These are phyloP conservation scores for Sherardia arvensis DNA, from an alignment of 257 asterid genomes.

Conservation along the genomic window DNA sequence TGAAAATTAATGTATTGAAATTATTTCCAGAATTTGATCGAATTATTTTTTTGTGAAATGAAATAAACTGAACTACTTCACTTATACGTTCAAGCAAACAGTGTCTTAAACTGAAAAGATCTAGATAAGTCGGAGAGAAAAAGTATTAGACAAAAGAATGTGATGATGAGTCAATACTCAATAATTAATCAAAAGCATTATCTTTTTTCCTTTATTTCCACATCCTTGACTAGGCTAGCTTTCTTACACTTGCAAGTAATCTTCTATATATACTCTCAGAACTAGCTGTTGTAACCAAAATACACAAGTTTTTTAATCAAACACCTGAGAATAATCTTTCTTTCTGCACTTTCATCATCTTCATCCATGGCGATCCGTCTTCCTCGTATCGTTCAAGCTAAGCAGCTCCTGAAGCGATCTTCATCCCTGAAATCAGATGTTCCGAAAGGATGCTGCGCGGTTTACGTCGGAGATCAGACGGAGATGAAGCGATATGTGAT, in stretches of 20 bases:
- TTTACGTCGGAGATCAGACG: conserved; percentile 21
- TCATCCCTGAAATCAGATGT: background rate
- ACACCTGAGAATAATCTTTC: background rate
- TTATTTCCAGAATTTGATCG: too few relatives aligned
- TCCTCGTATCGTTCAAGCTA: conserved; percentile 13
- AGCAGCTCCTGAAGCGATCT: conserved; percentile 16
- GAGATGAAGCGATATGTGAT: conserved; percentile 34
- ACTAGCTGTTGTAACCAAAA: background rate
- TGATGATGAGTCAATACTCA: background rate
- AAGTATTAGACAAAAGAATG: background rate
- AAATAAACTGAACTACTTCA: too few relatives aligned
- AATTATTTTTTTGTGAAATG: too few relatives aligned
- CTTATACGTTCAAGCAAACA: too few relatives aligned
- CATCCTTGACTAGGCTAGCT: background rate
- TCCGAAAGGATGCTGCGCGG: conserved; percentile 15
- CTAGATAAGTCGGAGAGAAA: too few relatives aligned
- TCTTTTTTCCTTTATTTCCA: too few relatives aligned
- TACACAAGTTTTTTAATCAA: background rate
- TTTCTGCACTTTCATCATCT: too few relatives aligned
- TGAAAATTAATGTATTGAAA: too few relatives aligned
- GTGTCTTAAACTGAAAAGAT: too few relatives aligned
- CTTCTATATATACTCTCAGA: background rate
- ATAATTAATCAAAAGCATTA: too few relatives aligned
- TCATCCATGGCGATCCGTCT: conserved; percentile 18
- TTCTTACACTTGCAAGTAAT: background rate